These are phyloP conservation scores for Boeremia exigua DNA, from an alignment of 2,329 filamentous ascomycete genomes.

Conservation along the genomic window DNA sequence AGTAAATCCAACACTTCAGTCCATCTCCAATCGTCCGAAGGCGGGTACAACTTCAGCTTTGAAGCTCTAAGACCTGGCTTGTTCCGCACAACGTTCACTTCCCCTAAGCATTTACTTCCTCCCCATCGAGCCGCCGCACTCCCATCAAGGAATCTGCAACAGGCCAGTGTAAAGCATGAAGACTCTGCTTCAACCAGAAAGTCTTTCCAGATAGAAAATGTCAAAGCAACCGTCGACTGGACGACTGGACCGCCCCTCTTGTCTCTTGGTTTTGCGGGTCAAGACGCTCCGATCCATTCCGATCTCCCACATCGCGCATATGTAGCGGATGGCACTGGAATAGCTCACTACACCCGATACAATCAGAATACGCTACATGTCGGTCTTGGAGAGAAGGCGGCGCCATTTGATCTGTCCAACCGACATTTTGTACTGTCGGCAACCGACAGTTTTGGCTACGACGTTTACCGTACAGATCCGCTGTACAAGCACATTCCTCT, in stretches of 20 bases:
- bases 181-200: constrained; percentile 41
- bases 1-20: constrained; percentile 38
- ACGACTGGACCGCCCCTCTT: constrained; percentile 61
- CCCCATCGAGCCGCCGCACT: constrained; percentile 66
- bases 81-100: constrained; percentile 72
- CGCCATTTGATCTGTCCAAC: constrained; percentile 74
- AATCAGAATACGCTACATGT: constrained; percentile 69
- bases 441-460: constrained; percentile 76
- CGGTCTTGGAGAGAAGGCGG: constrained; percentile 74
- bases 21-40: constrained; percentile 52
- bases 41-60: constrained; percentile 64
- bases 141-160: constrained; percentile 49
- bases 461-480: constrained; percentile 72
- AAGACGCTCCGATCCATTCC: constrained; percentile 61
- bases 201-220: constrained; percentile 56
- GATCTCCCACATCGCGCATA: constrained; percentile 73
- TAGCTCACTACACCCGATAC: constrained; percentile 70
- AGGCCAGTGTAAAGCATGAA: constrained; percentile 27
- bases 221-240: constrained; percentile 67
- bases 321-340: constrained; percentile 64
- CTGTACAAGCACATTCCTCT: constrained; percentile 79
- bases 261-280: constrained; percentile 59
- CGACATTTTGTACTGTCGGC: constrained; percentile 70
- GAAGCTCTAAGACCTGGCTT: constrained; percentile 67
- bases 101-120: constrained; percentile 66